Evolutionary conservation across 2,329 filamentous ascomycete species (phyloP).

Genomic region (Aspergillus calidoustus): DNA sequence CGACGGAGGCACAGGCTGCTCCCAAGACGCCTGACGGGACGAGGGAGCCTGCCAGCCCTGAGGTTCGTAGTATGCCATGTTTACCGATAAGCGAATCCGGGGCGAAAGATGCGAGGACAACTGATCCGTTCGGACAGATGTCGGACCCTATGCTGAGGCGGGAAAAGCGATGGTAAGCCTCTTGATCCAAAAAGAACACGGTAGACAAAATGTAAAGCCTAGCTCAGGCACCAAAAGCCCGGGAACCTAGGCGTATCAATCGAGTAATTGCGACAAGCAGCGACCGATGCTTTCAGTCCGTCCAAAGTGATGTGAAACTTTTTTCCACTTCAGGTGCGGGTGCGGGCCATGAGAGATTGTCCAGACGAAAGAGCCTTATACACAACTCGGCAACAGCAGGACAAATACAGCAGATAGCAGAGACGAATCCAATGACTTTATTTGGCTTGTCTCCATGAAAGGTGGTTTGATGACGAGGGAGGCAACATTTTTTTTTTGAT

Average conservation of each 20-base stretch:
- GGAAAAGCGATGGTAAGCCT: constrained; percentile 26
- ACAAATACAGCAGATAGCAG: neutral
- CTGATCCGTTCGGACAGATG: constrained; percentile 30
- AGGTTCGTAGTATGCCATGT: constrained; percentile 73
- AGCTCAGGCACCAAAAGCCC: neutral
- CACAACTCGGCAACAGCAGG: neutral
- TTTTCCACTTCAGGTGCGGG: constrained; percentile 11
- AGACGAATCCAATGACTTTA: neutral
- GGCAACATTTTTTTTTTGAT: constrained; percentile 14
- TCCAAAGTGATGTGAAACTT: constrained; percentile 20
- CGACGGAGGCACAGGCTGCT: constrained; percentile 72
- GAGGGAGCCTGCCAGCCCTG: constrained; percentile 64
- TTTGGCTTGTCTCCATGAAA: neutral
- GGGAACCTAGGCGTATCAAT: neutral
- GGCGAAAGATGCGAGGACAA: constrained; percentile 26
- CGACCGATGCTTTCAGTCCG: constrained; percentile 23
- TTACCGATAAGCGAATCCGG: constrained; percentile 26
- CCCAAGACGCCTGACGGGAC: constrained; percentile 70
- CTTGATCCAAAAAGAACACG: constrained; percentile 1
- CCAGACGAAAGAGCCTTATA: neutral
- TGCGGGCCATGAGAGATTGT: neutral
- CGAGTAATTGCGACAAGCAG: constrained; percentile 18
- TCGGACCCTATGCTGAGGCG: constrained; percentile 31
- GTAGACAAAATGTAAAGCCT: neutral
- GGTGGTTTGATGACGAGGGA: constrained; percentile 10